Evolutionary conservation across 2,329 filamentous ascomycete species (phyloP), one percentile per base, ranked within the genome.

Genomic region (Nemania sp.): DNA sequence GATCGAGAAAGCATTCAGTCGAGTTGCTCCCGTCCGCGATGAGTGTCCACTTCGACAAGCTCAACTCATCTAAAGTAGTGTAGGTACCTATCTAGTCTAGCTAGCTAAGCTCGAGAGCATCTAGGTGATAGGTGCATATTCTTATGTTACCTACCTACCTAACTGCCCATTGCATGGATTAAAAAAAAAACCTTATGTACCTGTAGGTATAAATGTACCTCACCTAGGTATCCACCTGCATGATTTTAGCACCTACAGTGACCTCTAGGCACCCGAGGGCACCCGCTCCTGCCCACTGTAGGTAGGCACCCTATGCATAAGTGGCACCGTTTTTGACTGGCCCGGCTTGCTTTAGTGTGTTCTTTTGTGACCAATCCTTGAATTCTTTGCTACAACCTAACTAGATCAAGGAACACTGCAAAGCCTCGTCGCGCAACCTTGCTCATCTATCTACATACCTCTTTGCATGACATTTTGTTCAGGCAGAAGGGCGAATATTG

Each of bases 351-450:
- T 45, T 41, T 8, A 8, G 41, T 45, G 41, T 15, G 41, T 45
- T 18, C 15, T 20, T 45, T 41, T 15, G 7, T 13, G 8, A 11
- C 35, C 35, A 41, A 41, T 41, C 35, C 35, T 41, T 11, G 13
- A 41, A 10, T 11, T 32, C 29, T 32, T 32, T 32, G 22, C 43
- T 47, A 47, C 18, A 3, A 47, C 47, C 24, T 52, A 52, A 52
- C 20, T 18, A 52, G 22, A 18, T 11, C 13, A 53, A 56, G 35
- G 20, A 15, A 1, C 53, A 20, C 3, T 47, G 6, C 2, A 57
- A 57, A 57, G 51, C 68, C 68, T 68, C 27, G 62, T 60, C 52
- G 63, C 60, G 60, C 61, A 62, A 52, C 49, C 29, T 27, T 54
- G 20, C 20, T 43, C 29, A 2, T 18, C 51, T 35, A 38, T 26